Base-by-base conservation (phyloP, 805 yeast species). In the Saccharomyces mikatae region DNA sequence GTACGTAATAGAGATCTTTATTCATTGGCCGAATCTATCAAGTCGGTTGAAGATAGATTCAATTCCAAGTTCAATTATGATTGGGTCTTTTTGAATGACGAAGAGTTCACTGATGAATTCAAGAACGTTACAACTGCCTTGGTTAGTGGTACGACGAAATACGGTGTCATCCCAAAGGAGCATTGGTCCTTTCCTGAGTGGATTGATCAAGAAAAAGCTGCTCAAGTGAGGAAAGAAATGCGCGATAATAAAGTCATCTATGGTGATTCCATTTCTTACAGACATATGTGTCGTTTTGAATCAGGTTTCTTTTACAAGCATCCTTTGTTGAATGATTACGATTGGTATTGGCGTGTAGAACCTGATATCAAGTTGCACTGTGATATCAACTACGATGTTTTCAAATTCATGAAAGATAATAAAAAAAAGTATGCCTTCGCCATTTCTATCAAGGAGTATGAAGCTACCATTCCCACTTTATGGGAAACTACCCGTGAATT, bases 301-400 rank as follows among this genome's bases (percentile, higher is more conserved):
- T 85, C 94, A 14, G 97, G 97, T 0, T 87, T 89, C 73, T 90
- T 90, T 73, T 89, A 80, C 77, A 80, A 84, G 71, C 94, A 88
- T 67, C 84, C 84, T 47, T 66, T 86, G 55, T 69, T 90, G 77
- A 76, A 75, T 53, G 84, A 87, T n/a, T 89, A 83, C 70, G 89
- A 87, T 57, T 90, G 85, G 78, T 90, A 90, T 76, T 90, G 97
- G 97, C 82, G 97, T 73, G 96, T 90, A 53, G 97, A 90, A 71
- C 96, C 97, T 21, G 87, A 83, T 67, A 80, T 87, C 68, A 80
- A 80, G 70, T 80, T 89, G 62, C 84, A 76, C 72, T 89, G 96
- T 76, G 96, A 90, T 71, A 75, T 90, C 56, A 82, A 84, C 65
- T 86, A 83, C 70, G 96, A 87, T 69, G 75, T 86, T 30, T 89